Evolutionary conservation across 805 yeast genomes (phyloP), one percentile per base, ranked within the genome.

Genomic region (Wickerhamomyces bisporus): DNA sequence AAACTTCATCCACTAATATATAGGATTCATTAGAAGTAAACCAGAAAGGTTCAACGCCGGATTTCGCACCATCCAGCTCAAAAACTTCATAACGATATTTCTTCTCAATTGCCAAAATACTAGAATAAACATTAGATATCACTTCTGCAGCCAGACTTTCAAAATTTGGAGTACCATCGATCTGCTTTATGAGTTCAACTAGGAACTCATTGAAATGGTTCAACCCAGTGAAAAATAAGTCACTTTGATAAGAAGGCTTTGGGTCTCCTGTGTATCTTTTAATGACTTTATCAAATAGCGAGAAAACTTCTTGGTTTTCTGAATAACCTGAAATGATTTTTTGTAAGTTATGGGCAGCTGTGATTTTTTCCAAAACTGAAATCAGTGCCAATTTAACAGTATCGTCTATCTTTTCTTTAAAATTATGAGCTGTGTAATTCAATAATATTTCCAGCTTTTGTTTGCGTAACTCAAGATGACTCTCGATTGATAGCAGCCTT

Each of bases 391-490:
- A 60, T 31, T 74, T 65, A 13, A 71, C 53, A 1, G 51, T 53
- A 7, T 30, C 23, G 10, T 60, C 52, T 5, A 73, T 50, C 5
- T 46, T 52, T 8, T 55, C 47, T 18, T 60, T 49, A 41, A 78
- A 77, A 52, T 80, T 79, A 4, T 57, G 37, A 26, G 65, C 57
- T 12, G 70, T 57, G 43, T 67, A 81, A 3, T 51, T 50, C 10
- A 77, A 63, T 14, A 84, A 63, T 36, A 62, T 65, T 36, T 62
- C 59, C 34, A 68, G 62, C 35, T 71, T 66, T 6, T 60, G 51
- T 4, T 67, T 58, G 36, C 94, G 73, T 37, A 71, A 58, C 4
- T 57, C 59, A 26, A 86, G 62, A 40, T 76, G 80, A 14, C 70
- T 73, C 8, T 61, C 65, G 10, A 79, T 48, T 2, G 80, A 68